Evolutionary conservation across 495 filamentous ascomycete species (phyloP), one percentile per base, ranked within the genome.

Genomic region (Hyaloscypha variabilis): DNA sequence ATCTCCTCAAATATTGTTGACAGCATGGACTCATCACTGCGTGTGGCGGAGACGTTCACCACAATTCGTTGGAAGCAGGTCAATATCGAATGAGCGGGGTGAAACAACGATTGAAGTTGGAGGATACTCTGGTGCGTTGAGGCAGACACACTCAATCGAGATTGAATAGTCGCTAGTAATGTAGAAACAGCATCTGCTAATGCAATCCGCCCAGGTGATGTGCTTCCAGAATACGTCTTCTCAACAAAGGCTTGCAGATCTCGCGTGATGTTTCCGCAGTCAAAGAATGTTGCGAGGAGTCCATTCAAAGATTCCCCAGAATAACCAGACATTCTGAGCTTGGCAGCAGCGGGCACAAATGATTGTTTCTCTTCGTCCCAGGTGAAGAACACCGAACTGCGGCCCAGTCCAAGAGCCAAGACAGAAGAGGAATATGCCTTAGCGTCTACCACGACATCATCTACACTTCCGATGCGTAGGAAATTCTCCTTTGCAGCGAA

Each of bases 321-420:
- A 59, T 88, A 81, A 2, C 94, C 94, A 0, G 91, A 90, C 11
- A 91, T 83, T 30, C 87, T 83, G 24, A 89, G 74, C 55, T 84
- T 73, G 3, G 82, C 69, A 8, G 87, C 68, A 8, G 78, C 77
- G 36, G 82, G 87, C 39, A 76, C 75, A 69, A 97, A 97, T 8
- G 75, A 74, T 58, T 75, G 75, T 31, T 80, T 83, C 26, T 78
- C 72, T 30, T 81, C 71, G 61, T 92, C 81, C 79, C 88, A 97
- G 1, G 73, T 73, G 74, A 96, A 97, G 55, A 97, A 83, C 11
- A 90, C 75, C 0, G 94, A 97, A 57, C 87, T 89, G 76, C 92
- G 85, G 6, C 95, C 95, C 2, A 97, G 80, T 0, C 89, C 91
- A 11, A 97, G 82, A 57, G 86, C 84, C 39, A 91, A 74, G 23